phyloP scores from a whole-genome alignment of 257 asterid genomes.

The Forsythia suspensa region DNA sequence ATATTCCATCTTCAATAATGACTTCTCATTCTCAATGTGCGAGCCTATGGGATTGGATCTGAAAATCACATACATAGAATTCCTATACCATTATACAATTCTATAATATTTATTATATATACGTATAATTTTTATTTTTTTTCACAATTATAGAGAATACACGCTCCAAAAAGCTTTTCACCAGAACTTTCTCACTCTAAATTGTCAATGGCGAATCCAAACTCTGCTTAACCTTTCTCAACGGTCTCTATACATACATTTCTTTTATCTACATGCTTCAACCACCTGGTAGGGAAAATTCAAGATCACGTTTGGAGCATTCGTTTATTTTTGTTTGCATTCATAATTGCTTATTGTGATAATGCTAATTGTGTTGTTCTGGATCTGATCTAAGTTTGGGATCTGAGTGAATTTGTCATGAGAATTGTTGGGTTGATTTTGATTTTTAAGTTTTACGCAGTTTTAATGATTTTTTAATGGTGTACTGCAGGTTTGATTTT shows the following conservation, averaged over 20 bases:
- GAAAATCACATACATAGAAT: slow-evolving; percentile 26
- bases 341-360: slow-evolving; percentile 11
- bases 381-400: slow-evolving; percentile 76
- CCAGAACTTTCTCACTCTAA: slow-evolving; percentile 38
- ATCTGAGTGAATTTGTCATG: slow-evolving; percentile 16
- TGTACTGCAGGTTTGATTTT: slow-evolving; percentile 57
- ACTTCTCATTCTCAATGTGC: slow-evolving; percentile 23
- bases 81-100: slow-evolving; percentile 22
- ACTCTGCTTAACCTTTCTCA: slow-evolving; percentile 34
- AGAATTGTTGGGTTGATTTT: neutral
- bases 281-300: slow-evolving; percentile 37
- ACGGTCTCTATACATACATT: slow-evolving; percentile 27
- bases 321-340: neutral
- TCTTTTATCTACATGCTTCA: slow-evolving; percentile 19
- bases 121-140: slow-evolving; percentile 10
- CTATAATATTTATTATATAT: neutral
- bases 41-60: slow-evolving; percentile 41
- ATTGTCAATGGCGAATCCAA: slow-evolving; percentile 56
- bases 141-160: slow-evolving; percentile 50
- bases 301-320: neutral
- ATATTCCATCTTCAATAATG: slow-evolving; percentile 17
- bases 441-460: slow-evolving; percentile 5
- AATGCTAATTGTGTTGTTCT: slow-evolving; percentile 29
- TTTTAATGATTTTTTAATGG: slow-evolving; percentile 29
- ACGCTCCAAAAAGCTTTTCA: slow-evolving; percentile 42